Evolutionary conservation across 305 asterid species (phyloP).

Genomic region (Solanum hybrid): DNA sequence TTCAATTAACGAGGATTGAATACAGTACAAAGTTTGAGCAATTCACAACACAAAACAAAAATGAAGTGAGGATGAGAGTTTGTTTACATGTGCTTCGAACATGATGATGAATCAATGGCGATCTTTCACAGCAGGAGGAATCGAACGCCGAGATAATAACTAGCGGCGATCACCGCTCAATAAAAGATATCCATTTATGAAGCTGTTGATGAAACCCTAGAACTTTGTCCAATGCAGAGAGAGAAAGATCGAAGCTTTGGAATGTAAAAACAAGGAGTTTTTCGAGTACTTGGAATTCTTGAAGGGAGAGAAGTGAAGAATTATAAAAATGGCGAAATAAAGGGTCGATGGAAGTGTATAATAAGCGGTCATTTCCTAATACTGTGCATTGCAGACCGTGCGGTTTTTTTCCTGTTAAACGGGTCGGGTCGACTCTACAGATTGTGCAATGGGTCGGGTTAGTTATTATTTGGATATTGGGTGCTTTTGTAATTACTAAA

Average conservation of each 20-base stretch:
- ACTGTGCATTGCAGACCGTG: conserved; percentile 4
- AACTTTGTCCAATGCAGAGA: not conserved
- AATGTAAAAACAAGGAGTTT: not conserved
- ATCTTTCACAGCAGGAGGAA: conserved; percentile 24
- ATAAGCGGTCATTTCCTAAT: conserved; percentile 4
- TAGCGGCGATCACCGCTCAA: conserved; percentile 33
- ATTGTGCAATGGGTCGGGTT: not conserved
- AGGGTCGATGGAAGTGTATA: not conserved
- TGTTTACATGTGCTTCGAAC: conserved; percentile 87
- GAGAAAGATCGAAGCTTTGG: not conserved
- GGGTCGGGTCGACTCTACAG: not conserved
- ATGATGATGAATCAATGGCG: conserved; percentile 33
- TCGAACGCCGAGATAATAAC: conserved; percentile 17
- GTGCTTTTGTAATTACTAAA: not conserved
- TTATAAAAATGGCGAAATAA: not conserved
- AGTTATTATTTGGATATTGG: not conserved
- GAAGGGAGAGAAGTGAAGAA: not conserved
- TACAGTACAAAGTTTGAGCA: not conserved
- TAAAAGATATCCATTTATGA: not conserved
- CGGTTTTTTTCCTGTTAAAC: not conserved
- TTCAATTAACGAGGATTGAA: not conserved
- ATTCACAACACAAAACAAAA: not conserved
- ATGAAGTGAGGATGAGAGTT: not conserved
- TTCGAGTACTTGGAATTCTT: not conserved
- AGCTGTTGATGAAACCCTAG: conserved; percentile 5